These are phyloP conservation scores for Cytospora schulzeri DNA, from an alignment of 2,329 filamentous ascomycete species.

Conservation along the genomic window DNA sequence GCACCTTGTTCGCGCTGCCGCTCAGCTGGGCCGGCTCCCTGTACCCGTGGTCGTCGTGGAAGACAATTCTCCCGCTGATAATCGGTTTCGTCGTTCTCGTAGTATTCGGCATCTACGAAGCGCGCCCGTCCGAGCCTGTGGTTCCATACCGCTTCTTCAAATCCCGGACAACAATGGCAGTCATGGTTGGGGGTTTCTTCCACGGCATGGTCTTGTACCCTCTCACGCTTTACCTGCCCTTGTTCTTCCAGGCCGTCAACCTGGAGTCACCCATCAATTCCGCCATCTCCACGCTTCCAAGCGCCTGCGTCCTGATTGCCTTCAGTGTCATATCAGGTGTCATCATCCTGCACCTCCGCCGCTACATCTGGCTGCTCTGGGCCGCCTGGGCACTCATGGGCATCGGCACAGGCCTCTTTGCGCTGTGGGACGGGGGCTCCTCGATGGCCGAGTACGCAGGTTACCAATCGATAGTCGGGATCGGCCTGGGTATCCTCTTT, in stretches of 20 bases:
- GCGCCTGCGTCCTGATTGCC: conserved; percentile 20
- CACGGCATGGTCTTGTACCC: conserved; percentile 37
- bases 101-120: conserved; percentile 36
- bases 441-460: conserved; percentile 9
- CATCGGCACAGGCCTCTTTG: conserved; percentile 31
- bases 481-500: conserved; percentile 33
- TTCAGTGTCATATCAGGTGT: conserved; percentile 29
- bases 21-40: conserved; percentile 39
- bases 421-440: conserved; percentile 27
- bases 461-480: conserved; percentile 17
- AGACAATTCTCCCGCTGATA: conserved; percentile 38
- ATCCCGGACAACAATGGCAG: conserved; percentile 31
- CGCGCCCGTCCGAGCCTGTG: conserved; percentile 33
- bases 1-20: conserved; percentile 28
- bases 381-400: conserved; percentile 30
- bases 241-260: conserved; percentile 39
- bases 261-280: conserved; percentile 35
- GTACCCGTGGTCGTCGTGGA: conserved; percentile 38
- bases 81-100: conserved; percentile 34
- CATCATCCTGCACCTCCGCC: conserved; percentile 26
- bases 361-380: conserved; percentile 31
- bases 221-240: conserved; percentile 36
- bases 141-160: conserved; percentile 38
- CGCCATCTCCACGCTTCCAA: conserved; percentile 34
- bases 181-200: conserved; percentile 34